phyloP scores from a whole-genome alignment of 169 alveolate genomes.

The Plasmodium relictum region DNA sequence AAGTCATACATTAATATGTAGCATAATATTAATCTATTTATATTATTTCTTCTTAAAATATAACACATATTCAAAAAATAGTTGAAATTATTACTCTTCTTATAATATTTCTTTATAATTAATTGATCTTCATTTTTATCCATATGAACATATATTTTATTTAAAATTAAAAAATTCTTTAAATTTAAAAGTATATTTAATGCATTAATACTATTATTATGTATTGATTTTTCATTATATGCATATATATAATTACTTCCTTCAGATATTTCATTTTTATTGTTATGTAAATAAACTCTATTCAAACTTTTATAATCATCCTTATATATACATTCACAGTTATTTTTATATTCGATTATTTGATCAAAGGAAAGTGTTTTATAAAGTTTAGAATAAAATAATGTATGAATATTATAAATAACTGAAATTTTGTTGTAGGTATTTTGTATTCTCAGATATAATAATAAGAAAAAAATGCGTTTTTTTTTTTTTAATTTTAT shows the following conservation, averaged over 20 bases:
- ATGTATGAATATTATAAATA: constrained; percentile 3
- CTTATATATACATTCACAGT: background rate
- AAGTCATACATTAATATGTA: constrained; percentile 31
- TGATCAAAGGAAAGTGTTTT: background rate
- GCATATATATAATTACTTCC: background rate
- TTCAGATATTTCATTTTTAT: background rate
- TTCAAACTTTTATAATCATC: background rate
- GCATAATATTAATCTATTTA: constrained; percentile 27
- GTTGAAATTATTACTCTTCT: background rate
- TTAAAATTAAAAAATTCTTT: background rate
- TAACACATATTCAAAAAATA: constrained; percentile 8
- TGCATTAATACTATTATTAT: background rate
- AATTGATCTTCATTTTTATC: background rate
- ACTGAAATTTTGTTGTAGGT: constrained; percentile 6
- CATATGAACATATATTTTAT: constrained; percentile 15
- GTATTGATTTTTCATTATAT: background rate
- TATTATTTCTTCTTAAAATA: constrained; percentile 7
- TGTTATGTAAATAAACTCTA: background rate
- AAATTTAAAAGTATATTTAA: background rate
- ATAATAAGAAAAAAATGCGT: constrained; percentile 8
- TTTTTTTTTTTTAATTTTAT: constrained; percentile 33
- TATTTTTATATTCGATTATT: background rate
- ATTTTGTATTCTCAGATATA: constrained; percentile 18
- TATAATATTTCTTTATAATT: background rate
- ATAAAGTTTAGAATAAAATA: background rate